These are phyloP conservation scores for Penicillium sp. DNA, from an alignment of 2,329 filamentous ascomycete species.

Conservation along the genomic window DNA sequence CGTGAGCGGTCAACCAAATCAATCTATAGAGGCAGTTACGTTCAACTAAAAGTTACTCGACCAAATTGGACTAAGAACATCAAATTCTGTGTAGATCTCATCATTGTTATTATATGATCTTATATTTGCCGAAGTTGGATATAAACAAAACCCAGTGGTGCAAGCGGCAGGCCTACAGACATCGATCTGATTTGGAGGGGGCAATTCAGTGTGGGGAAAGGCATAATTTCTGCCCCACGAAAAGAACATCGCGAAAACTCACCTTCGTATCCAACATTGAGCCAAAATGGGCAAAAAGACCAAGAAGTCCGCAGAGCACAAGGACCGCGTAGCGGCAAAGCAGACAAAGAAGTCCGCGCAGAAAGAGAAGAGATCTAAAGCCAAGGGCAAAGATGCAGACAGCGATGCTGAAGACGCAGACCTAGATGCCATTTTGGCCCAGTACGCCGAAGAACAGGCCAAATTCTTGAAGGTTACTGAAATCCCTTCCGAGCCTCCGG, in stretches of 20 bases:
- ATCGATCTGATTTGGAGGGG: slow-evolving; percentile 1
- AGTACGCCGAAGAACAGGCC: slow-evolving; percentile 90
- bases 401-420: slow-evolving; percentile 91
- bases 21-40: slow-evolving; percentile 1
- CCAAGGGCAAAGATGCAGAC: slow-evolving; percentile 65
- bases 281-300: slow-evolving; percentile 52
- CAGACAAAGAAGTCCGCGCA: slow-evolving; percentile 76
- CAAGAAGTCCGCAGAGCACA: slow-evolving; percentile 57
- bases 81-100: no score
- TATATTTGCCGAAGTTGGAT: not conserved
- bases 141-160: not conserved
- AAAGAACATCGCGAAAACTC: slow-evolving; percentile 9
- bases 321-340: slow-evolving; percentile 63
- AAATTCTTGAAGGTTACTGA: slow-evolving; percentile 94
- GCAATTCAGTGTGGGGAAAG: slow-evolving; percentile 20
- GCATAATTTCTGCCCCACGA: slow-evolving; percentile 24
- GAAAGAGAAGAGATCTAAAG: slow-evolving; percentile 76
- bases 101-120: not conserved
- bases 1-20: slow-evolving; percentile 24
- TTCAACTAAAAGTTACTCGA: not conserved
- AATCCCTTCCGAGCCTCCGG: slow-evolving; percentile 67
- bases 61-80: not conserved
- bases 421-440: slow-evolving; percentile 86
- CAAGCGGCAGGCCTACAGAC: not conserved
- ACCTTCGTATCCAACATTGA: slow-evolving; percentile 2